phyloP scores from a whole-genome alignment of 495 filamentous ascomycete genomes.

The Neurospora sp. region DNA sequence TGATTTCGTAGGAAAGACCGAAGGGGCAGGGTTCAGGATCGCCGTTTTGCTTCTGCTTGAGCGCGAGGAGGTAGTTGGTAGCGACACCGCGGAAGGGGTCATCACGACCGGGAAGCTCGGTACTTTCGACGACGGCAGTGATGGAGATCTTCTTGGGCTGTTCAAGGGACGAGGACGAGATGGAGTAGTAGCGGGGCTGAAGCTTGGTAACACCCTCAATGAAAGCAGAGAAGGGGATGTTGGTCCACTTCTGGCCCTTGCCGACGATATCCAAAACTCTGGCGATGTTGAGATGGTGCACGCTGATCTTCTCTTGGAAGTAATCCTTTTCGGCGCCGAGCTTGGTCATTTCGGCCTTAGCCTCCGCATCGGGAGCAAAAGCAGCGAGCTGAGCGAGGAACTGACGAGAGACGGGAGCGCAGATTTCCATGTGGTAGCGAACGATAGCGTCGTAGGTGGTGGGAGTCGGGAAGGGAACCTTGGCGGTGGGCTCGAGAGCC shows the following conservation, averaged over 20 bases:
- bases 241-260: conserved; percentile 60
- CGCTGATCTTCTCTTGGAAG: conserved; percentile 79
- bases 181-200: conserved; percentile 97
- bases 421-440: conserved; percentile 96
- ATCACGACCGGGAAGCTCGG: conserved; percentile 61
- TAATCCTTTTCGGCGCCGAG: conserved; percentile 92
- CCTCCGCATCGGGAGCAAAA: conserved; percentile 77
- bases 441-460: conserved; percentile 92
- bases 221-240: conserved; percentile 85
- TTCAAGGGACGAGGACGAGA: conserved; percentile 90
- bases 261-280: conserved; percentile 72
- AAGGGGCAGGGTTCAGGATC: conserved; percentile 78
- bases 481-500: conserved; percentile 87
- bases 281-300: conserved; percentile 80
- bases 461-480: conserved; percentile 94
- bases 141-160: conserved; percentile 91
- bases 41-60: conserved; percentile 95
- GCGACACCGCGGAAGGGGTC: conserved; percentile 89
- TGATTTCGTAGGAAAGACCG: conserved; percentile 80
- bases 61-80: conserved; percentile 91
- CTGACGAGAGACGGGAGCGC: conserved; percentile 91
- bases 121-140: conserved; percentile 87
- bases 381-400: conserved; percentile 78
- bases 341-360: conserved; percentile 78
- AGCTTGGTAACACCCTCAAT: conserved; percentile 92